These are phyloP conservation scores for Fusarium transvaalense DNA, from an alignment of 2,329 filamentous ascomycete species.

Conservation along the genomic window DNA sequence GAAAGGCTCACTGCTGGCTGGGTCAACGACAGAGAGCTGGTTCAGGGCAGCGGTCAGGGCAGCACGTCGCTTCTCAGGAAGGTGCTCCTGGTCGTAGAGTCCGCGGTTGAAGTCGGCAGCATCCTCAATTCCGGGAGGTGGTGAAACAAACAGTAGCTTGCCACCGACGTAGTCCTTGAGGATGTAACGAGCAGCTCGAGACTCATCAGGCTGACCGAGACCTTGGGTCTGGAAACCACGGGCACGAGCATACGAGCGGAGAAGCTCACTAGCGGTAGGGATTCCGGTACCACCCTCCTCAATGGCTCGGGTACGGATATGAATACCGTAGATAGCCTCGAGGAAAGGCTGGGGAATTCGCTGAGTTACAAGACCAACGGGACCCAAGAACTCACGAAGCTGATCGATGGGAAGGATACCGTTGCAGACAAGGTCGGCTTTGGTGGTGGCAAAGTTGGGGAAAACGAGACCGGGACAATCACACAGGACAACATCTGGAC, in stretches of 20 bases:
- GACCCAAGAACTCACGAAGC: constrained; percentile 90
- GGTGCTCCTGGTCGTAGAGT: constrained; percentile 84
- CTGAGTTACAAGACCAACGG: constrained; percentile 82
- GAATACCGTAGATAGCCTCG: constrained; percentile 94
- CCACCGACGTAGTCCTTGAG: constrained; percentile 98
- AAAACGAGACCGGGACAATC: constrained; percentile 99
- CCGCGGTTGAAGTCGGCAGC: constrained; percentile 85
- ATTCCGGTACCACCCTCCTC: constrained; percentile 94
- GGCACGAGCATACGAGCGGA: constrained; percentile 87
- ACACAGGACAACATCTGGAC: constrained; percentile 88
- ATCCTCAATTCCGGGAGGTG: constrained; percentile 81
- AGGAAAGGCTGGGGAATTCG: constrained; percentile 90
- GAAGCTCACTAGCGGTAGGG: constrained; percentile 86
- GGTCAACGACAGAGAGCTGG: constrained; percentile 57
- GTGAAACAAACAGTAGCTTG: constrained; percentile 91
- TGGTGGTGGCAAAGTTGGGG: constrained; percentile 96
- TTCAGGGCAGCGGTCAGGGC: constrained; percentile 67
- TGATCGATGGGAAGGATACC: constrained; percentile 97
- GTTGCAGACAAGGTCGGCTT: constrained; percentile 95
- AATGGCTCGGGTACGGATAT: constrained; percentile 80
- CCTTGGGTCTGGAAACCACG: constrained; percentile 92
- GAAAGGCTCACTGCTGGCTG: constrained; percentile 42
- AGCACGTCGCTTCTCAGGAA: constrained; percentile 83
- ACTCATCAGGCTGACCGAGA: constrained; percentile 91
- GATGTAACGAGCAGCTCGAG: constrained; percentile 86